phyloP scores from a whole-genome alignment of 345 rosid species.

The Pugionium dolabratum region DNA sequence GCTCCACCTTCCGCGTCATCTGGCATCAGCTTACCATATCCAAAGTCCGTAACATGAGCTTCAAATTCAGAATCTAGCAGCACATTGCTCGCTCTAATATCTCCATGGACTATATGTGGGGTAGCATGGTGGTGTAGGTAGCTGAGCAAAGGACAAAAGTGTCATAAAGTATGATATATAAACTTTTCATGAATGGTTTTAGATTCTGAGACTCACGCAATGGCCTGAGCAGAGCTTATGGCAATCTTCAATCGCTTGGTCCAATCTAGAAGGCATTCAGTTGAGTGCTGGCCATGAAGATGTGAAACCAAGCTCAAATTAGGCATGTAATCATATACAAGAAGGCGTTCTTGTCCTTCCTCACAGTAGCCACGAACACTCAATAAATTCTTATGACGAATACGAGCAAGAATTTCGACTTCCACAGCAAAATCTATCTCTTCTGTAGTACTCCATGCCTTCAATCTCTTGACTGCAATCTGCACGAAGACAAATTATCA shows the following conservation, averaged over 20 bases:
- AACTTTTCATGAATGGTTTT: constrained; percentile 6
- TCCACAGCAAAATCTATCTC: constrained; percentile 87
- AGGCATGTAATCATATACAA: constrained; percentile 29
- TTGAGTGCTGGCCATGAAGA: constrained; percentile 92
- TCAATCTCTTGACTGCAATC: constrained; percentile 80
- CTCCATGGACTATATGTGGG: constrained; percentile 66
- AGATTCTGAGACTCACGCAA: constrained; percentile 54
- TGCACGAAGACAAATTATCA: constrained; percentile 28
- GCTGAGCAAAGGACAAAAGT: constrained; percentile 39
- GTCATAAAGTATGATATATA: not conserved
- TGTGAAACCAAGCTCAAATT: constrained; percentile 86
- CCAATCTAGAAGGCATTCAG: constrained; percentile 87
- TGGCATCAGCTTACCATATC: constrained; percentile 84
- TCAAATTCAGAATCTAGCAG: constrained; percentile 67
- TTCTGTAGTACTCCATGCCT: constrained; percentile 51
- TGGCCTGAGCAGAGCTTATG: constrained; percentile 84
- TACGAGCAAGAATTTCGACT: constrained; percentile 2
- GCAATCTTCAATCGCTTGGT: constrained; percentile 75
- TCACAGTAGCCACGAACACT: constrained; percentile 95
- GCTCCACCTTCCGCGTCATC: constrained; percentile 83
- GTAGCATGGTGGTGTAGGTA: constrained; percentile 91
- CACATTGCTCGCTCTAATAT: constrained; percentile 21
- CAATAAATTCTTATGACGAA: constrained; percentile 35
- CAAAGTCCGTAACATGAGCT: constrained; percentile 82
- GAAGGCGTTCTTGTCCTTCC: constrained; percentile 95